Evolutionary conservation across 352 stramenopile species (phyloP).

Genomic region (Peronospora destructor): DNA sequence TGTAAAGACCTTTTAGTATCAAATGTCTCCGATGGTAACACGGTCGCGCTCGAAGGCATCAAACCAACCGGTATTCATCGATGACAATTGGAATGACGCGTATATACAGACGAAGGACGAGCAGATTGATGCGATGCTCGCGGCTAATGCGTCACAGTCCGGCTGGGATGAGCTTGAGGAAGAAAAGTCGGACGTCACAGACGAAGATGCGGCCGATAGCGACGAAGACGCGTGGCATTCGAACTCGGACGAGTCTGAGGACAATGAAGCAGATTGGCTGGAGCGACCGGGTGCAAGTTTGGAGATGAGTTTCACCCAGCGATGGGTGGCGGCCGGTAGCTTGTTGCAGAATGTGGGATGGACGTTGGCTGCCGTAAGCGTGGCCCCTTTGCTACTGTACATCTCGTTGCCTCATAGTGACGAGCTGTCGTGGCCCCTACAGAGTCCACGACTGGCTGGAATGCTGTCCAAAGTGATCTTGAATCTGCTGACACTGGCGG

Average conservation of each 20-base stretch:
- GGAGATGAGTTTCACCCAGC: conserved; percentile 14
- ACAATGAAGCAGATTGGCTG: conserved; percentile 18
- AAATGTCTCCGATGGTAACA: conserved; percentile 43
- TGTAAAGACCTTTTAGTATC: no score
- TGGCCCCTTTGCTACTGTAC: conserved; percentile 51
- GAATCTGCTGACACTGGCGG: conserved; percentile 32
- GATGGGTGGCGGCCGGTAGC: conserved; percentile 29
- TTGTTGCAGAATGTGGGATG: conserved; percentile 48
- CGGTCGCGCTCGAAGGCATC: conserved; percentile 52
- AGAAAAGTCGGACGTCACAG: conserved; percentile 28
- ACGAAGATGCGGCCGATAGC: conserved; percentile 15
- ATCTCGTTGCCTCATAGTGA: conserved; percentile 15
- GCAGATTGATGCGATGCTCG: conserved; percentile 70
- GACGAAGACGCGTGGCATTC: conserved; percentile 32
- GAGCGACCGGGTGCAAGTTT: neutral
- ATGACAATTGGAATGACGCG: conserved; percentile 78
- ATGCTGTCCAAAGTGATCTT: conserved; percentile 32
- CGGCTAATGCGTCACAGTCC: conserved; percentile 34
- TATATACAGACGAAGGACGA: conserved; percentile 82
- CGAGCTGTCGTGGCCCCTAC: conserved; percentile 31
- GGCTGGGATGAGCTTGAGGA: conserved; percentile 49
- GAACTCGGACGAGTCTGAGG: conserved; percentile 32
- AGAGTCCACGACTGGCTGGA: conserved; percentile 23
- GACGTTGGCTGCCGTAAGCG: conserved; percentile 36
- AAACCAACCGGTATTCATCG: conserved; percentile 71